phyloP scores from a whole-genome alignment of 495 filamentous ascomycete genomes.

The Chaetomium cochliodes region DNA sequence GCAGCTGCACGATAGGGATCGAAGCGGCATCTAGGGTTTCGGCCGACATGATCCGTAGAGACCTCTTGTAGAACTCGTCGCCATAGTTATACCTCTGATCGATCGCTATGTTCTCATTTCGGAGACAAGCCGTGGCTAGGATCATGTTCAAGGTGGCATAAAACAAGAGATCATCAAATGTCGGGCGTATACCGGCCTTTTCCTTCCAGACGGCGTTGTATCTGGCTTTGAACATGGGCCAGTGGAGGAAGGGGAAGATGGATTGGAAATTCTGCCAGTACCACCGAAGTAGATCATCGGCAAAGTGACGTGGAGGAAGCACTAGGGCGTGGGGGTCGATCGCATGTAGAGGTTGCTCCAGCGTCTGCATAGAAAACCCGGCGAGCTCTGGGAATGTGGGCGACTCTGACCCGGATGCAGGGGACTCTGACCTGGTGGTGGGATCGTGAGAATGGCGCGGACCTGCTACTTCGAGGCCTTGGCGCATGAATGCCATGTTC shows the following conservation, averaged over 20 bases:
- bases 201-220: conserved; percentile 36
- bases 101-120: conserved; percentile 28
- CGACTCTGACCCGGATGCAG: not conserved
- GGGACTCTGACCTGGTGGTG: not conserved
- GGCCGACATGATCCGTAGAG: conserved; percentile 34
- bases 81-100: conserved; percentile 28
- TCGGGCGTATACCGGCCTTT: not conserved
- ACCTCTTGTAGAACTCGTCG: conserved; percentile 40
- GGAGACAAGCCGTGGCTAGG: conserved; percentile 43
- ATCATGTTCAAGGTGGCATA: conserved; percentile 40
- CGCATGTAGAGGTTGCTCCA: not conserved
- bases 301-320: conserved; percentile 37
- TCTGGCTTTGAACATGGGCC: conserved; percentile 32
- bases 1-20: conserved; percentile 39
- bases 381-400: conserved; percentile 12
- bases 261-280: conserved; percentile 41
- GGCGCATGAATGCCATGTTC: conserved; percentile 10
- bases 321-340: conserved; percentile 22
- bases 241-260: conserved; percentile 43
- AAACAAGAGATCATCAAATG: conserved; percentile 33
- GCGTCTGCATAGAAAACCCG: conserved; percentile 8
- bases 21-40: conserved; percentile 37
- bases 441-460: not conserved
- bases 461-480: conserved; percentile 15
- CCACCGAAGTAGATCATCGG: conserved; percentile 38